Evolutionary conservation across 1,284 basidiomycete genomes (phyloP), one percentile per base, ranked within the genome.

Genomic region (Moesziomyces aphidis): DNA sequence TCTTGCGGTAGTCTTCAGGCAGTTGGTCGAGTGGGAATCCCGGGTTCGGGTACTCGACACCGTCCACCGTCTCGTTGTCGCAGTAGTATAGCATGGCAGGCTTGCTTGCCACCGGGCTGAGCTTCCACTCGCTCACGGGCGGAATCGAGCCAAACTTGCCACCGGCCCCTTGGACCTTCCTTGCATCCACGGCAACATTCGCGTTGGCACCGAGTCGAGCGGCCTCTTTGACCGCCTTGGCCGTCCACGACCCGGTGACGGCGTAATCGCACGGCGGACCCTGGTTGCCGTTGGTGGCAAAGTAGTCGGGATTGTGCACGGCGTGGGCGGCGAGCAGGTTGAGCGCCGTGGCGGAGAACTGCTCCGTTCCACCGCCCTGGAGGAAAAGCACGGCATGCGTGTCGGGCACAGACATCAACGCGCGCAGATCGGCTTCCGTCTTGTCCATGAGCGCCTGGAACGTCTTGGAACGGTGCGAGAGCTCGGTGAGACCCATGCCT

Each of bases 11-110:
- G 2, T 84, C 83, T 26, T 73, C 63, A 7, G 91, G 90, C 44
- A 98, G 87, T 53, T 89, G 87, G 72, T 92, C 88, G 87, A 93
- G 93, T 3, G 96, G 95, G 88, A 98, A 97, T n/a, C 91, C 88
- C 5, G 89, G 79, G 85, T 23, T 89, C 5, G 92, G 88, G 87
- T 94, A 98, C 87, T 99, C 92, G 59, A 96, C 91, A 36, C 97
- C 97, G 81, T 97, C 92, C 64, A 99, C 93, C 4, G 97, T 99
- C 87, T 99, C 97, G 87, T 99, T 99, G 85, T 98, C 96, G 89
- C 97, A 99, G 87, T 98, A 99, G 87, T 97, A 98, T 59, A 98
- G 91, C 81, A 95, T 90, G 10, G 93, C 95, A 1, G 96, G 91
- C 82, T 90, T 88, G 50, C 86, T 84, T 28, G 81, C 78, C 3